Base-by-base conservation (phyloP, 2,329 filamentous ascomycete genomes). In the Aspergillus eucalypticola region DNA sequence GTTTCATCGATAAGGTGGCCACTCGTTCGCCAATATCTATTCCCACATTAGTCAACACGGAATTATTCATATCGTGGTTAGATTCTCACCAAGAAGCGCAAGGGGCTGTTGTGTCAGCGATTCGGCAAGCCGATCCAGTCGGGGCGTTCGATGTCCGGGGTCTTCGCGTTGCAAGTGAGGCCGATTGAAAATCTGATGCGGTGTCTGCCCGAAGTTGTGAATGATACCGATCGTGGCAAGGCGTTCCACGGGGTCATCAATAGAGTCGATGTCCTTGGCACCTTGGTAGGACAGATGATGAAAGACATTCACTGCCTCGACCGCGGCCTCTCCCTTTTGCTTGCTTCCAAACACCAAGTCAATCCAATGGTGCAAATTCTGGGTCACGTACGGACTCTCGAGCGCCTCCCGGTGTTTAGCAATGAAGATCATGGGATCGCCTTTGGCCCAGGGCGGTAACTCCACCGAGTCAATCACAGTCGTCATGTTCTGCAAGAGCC, bases 191-290 rank as follows among this genome's bases (percentile, higher is more conserved):
- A 98, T 90, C 74, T 99, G 96, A 68, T 96, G 90, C 1, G 96
- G 95, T 1, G 96, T 99, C 75, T 99, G 95, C 0, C 95, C 95
- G 75, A 99, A 99, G 69, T 98, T 98, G 76, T 99, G 94, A 68
- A 99, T 98, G 67, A 97, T 96, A 35, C 92, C 92, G 56, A 96
- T 97, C 0, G 92, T 94, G 5, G 94, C 91, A 6, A 92, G 82
- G 46, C 92, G 85, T 75, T 98, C 93, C 58, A 94, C 87, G 0
- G 91, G 90, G 71, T 98, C 94, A 7, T 89, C 87, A 61, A 99
- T 98, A 55, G 88, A 88, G 74, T 99, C 95, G 4, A 99, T 81
- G 73, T 99, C 91, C 65, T 91, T 96, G 2, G 94, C 92, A 6
- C 95, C 96, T 62, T 93, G 90, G 71, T 99, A 99, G 0, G 94